phyloP scores from a whole-genome alignment of 2,329 filamentous ascomycete species.

The Trichophaea hybrida region DNA sequence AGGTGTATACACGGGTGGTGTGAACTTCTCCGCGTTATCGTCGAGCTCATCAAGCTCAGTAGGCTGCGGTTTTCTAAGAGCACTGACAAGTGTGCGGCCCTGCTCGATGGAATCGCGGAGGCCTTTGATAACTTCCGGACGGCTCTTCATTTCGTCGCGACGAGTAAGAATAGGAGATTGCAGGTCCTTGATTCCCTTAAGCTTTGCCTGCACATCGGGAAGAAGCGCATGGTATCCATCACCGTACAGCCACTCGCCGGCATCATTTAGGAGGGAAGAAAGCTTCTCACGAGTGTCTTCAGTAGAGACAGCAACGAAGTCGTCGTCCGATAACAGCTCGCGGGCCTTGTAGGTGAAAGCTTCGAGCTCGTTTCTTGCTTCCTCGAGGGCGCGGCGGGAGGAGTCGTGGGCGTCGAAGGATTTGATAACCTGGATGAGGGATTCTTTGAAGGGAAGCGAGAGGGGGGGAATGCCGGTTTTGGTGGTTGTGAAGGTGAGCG shows the following conservation, averaged over 20 bases:
- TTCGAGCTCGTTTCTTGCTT: conserved; percentile 85
- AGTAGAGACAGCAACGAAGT: conserved; percentile 59
- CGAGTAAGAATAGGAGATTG: conserved; percentile 64
- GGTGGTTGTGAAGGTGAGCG: conserved; percentile 38
- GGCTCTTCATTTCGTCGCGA: conserved; percentile 53
- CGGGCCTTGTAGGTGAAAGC: conserved; percentile 78
- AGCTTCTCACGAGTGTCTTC: conserved; percentile 52
- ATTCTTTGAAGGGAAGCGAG: conserved; percentile 37
- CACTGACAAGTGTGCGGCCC: conserved; percentile 51
- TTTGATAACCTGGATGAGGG: conserved; percentile 42
- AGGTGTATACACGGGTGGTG: conserved; percentile 48
- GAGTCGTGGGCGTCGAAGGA: conserved; percentile 79
- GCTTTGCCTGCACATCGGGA: conserved; percentile 58
- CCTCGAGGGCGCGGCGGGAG: conserved; percentile 61
- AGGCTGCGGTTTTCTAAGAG: conserved; percentile 37
- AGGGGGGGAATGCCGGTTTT: conserved; percentile 40
- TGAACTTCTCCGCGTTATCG: conserved; percentile 28
- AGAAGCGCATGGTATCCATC: conserved; percentile 64
- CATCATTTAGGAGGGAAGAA: conserved; percentile 50
- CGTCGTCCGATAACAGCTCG: conserved; percentile 63
- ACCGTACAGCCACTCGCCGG: conserved; percentile 82
- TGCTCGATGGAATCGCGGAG: conserved; percentile 58
- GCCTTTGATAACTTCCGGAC: conserved; percentile 53
- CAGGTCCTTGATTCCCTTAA: conserved; percentile 63
- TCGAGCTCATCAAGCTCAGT: conserved; percentile 27